Conservation (phyloP, 768 basidiomycete genomes). For the Suillus discolor region DNA sequence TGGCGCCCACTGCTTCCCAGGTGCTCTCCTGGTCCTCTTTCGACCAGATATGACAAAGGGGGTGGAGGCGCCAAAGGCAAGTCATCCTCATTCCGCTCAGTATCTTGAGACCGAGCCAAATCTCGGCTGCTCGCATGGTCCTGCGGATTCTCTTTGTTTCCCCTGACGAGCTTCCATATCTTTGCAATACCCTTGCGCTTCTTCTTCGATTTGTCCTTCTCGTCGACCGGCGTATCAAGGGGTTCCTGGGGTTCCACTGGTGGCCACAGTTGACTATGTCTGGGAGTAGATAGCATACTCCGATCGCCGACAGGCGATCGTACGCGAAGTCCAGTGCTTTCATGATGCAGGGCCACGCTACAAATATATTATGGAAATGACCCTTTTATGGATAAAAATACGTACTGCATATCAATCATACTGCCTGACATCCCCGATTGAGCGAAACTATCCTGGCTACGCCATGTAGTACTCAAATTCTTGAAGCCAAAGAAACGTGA, state of each 20-base stretch:
- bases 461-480: conserved; percentile 71
- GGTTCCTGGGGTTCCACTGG: conserved; percentile 38
- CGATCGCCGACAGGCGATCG: conserved; percentile 38
- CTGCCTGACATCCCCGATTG: conserved; percentile 84
- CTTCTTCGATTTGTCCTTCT: conserved; percentile 64
- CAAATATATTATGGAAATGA: conserved; percentile 13
- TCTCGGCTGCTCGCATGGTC: conserved; percentile 28
- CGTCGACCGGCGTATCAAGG: conserved; percentile 24
- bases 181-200: conserved; percentile 78
- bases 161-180: conserved; percentile 80
- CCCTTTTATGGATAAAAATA: conserved; percentile 25
- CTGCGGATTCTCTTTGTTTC: conserved; percentile 42
- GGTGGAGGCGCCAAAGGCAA: conserved; percentile 88
- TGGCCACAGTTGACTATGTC: conserved; percentile 59
- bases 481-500: conserved; percentile 79
- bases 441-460: conserved; percentile 81
- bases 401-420: conserved; percentile 93
- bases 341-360: conserved; percentile 80
- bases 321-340: conserved; percentile 40
- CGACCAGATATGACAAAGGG: conserved; percentile 84
- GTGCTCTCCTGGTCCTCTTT: conserved; percentile 53
- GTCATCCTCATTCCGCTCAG: conserved; percentile 57
- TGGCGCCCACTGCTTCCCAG: conserved; percentile 54
- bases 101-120: conserved; percentile 40
- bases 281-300: conserved; percentile 35